Percentiles rank a stretch among this genome's conserved stretches.
phyloP scores from a whole-genome alignment of 345 rosid genomes.

The Mangifera indica region DNA sequence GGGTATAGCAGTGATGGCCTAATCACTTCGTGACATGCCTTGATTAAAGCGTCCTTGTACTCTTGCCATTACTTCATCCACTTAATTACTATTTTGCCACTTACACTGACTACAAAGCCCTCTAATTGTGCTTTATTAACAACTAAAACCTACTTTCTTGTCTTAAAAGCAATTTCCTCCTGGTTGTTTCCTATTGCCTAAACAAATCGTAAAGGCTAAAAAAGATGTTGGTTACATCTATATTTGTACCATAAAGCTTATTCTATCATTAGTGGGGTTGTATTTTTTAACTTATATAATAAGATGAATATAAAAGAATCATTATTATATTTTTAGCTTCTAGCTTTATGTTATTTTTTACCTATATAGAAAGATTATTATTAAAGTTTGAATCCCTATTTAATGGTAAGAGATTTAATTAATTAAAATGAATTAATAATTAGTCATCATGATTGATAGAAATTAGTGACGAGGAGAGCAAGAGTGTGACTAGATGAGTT shows the following conservation, averaged over 20 bases:
- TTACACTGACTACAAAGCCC: too few relatives aligned
- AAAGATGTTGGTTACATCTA: conserved; percentile 19
- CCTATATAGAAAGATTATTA: too few relatives aligned
- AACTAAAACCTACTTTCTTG: background rate
- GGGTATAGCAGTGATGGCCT: conserved; percentile 43
- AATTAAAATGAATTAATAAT: too few relatives aligned
- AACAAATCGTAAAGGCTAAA: conserved; percentile 15
- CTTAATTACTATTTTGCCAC: conserved; percentile 34
- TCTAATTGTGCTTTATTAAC: background rate
- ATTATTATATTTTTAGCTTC: too few relatives aligned
- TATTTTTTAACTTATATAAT: background rate
- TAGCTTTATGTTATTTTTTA: too few relatives aligned
- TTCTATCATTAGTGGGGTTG: conserved; percentile 18
- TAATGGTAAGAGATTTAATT: too few relatives aligned
- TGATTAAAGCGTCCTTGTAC: conserved; percentile 30
- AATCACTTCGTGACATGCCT: conserved; percentile 37
- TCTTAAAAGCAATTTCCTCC: background rate
- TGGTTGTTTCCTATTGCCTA: conserved; percentile 16
- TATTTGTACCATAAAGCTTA: conserved; percentile 6
- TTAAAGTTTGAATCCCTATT: too few relatives aligned
- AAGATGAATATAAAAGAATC: too few relatives aligned
- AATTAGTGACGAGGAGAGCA: too few relatives aligned
- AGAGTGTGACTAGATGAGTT: too few relatives aligned
- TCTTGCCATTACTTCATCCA: conserved; percentile 15
- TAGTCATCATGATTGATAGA: too few relatives aligned